Evolutionary conservation across 495 filamentous ascomycete genomes (phyloP), one percentile per base, ranked within the genome.

Genomic region (Sporormia fimetaria): DNA sequence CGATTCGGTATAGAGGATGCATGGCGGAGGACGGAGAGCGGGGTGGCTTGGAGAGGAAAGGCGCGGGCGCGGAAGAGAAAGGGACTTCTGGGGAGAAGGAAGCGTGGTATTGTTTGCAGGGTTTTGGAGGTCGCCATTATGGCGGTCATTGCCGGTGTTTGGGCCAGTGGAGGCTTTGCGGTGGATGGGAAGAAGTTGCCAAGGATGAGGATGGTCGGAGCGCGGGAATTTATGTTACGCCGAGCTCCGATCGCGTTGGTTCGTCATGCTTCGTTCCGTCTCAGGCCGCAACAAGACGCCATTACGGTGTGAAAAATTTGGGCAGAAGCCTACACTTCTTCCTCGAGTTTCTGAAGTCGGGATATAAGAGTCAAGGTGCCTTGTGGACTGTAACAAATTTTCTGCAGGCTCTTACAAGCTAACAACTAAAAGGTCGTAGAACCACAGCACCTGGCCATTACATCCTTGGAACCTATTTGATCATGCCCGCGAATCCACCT

Each of bases 81-180:
- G 8, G 28, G 18, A n/a, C 26, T 31, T 1, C 47, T 46, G 1
- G 47, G 42, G 24, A 55, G 33, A n/a, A 55, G 42, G 22, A 51
- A 51, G 25, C 51, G 46, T 2, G 51, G 51, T 26, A 55, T 51
- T 28, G 42, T 40, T 24, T 37, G 12, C 20, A 47, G 35, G 18
- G 51, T 27, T 3, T 42, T 33, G 47, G 51, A 51, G 42, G 37
- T 6, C 33, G 15, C 8, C 6, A 28, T 38, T 10, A 12, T 20
- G 33, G 11, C 21, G 14, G 0, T 21, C 29, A 21, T 20, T 16
- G 26, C 12, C 28, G 18, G 20, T n/a, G 33, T 26, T 24, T 4
- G 21, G 20, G n/a, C 2, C 3, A 18, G 30, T 21, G 24, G 32
- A 12, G 20, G 15, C 29, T 27, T 6, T 20, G 23, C 31, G 41